These are phyloP conservation scores for Globisporangium sylvaticum DNA, from an alignment of 352 stramenopile species.

Conservation along the genomic window DNA sequence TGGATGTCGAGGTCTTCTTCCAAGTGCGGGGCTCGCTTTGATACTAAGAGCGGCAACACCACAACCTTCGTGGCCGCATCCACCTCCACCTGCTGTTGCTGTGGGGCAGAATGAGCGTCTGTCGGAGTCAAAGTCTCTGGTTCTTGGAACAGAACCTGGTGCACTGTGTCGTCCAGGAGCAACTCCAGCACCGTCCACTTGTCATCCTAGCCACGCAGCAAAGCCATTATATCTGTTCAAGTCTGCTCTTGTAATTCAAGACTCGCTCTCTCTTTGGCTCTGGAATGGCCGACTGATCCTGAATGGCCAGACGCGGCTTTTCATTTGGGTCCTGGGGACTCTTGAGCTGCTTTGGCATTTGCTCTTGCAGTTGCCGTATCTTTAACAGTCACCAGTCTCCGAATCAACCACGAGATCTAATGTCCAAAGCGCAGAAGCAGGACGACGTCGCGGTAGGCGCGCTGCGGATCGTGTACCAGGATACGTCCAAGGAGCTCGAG, in stretches of 20 bases:
- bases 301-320: slow-evolving; percentile 2
- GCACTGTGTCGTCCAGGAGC: slow-evolving; percentile 42
- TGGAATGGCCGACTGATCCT: not conserved
- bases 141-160: slow-evolving; percentile 34
- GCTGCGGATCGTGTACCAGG: slow-evolving; percentile 67
- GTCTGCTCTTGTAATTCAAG: not conserved
- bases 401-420: slow-evolving; percentile 8
- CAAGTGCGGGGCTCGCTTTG: not conserved
- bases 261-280: not conserved
- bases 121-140: not conserved
- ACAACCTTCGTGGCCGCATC: not conserved
- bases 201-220: slow-evolving; percentile 4
- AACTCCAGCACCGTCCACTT: slow-evolving; percentile 27
- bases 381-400: not conserved
- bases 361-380: not conserved
- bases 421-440: slow-evolving; percentile 81
- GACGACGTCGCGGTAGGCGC: slow-evolving; percentile 67
- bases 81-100: not conserved
- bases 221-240: not conserved
- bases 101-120: not conserved
- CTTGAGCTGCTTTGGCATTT: not conserved
- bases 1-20: slow-evolving; percentile 12
- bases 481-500: slow-evolving; percentile 65
- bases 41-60: not conserved
- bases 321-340: not conserved